Evolutionary conservation across 352 stramenopile genomes (phyloP).

Genomic region (Albugo laibachii): DNA sequence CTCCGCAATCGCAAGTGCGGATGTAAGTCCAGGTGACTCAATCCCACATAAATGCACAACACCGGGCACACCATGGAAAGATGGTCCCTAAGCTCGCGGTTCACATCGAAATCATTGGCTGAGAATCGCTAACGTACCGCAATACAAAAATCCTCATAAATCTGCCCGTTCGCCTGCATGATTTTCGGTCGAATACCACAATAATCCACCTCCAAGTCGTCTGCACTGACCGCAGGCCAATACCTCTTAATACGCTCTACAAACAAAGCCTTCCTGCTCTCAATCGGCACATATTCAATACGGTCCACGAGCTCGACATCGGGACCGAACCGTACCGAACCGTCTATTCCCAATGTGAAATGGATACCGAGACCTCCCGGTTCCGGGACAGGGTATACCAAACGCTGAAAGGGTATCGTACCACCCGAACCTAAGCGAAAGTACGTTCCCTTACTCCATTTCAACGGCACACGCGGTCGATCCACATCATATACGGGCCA

Average conservation of each 20-base stretch:
- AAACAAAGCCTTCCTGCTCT: slow-evolving; percentile 34
- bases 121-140: slow-evolving; percentile 13
- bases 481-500: slow-evolving; percentile 2
- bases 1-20: slow-evolving; percentile 72
- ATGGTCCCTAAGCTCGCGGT: slow-evolving; percentile 14
- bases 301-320: slow-evolving; percentile 89
- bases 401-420: slow-evolving; percentile 19
- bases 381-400: slow-evolving; percentile 94
- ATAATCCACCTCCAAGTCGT: slow-evolving; percentile 84
- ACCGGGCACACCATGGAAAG: slow-evolving; percentile 53
- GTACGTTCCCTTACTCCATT: slow-evolving; percentile 93
- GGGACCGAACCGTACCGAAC: slow-evolving; percentile 88
- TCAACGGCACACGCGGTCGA: slow-evolving; percentile 8
- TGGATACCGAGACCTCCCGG: slow-evolving; percentile 89
- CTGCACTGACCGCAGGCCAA: slow-evolving; percentile 70
- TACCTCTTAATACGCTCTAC: slow-evolving; percentile 77
- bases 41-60: slow-evolving; percentile 90
- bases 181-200: slow-evolving; percentile 93
- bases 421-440: slow-evolving; percentile 56
- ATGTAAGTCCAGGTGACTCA: slow-evolving; percentile 90
- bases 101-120: not conserved
- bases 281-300: slow-evolving; percentile 70
- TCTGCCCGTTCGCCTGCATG: slow-evolving; percentile 18
- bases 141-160: slow-evolving; percentile 84
- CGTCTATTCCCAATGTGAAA: slow-evolving; percentile 86